These are phyloP conservation scores for Chimonanthus salicifolius DNA, from an alignment of 164 flowering plant genomes.

Conservation along the genomic window DNA sequence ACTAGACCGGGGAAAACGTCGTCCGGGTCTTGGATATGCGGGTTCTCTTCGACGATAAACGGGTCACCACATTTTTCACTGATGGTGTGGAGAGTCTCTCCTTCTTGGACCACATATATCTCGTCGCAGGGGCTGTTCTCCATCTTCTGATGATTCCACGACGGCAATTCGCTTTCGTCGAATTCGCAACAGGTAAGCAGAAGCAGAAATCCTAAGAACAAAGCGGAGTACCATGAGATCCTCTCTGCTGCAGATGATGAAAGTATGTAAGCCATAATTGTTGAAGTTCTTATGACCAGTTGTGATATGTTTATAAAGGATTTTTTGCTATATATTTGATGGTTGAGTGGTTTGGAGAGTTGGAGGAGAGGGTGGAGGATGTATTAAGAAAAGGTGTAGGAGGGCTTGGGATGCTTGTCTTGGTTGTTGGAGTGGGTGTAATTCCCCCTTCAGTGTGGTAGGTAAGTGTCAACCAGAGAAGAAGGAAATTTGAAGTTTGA, in stretches of 20 bases:
- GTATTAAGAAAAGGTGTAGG: background rate
- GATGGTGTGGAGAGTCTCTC: slow-evolving; percentile 33
- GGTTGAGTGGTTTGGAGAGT: background rate
- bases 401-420: background rate
- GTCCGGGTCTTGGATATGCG: slow-evolving; percentile 32
- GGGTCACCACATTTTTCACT: slow-evolving; percentile 32
- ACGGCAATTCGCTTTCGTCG: background rate
- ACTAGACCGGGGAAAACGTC: slow-evolving; percentile 36
- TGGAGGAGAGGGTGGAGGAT: slow-evolving; percentile 1
- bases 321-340: background rate
- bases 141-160: background rate
- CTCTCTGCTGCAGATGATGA: slow-evolving; percentile 5
- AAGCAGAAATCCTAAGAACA: slow-evolving; percentile 12
- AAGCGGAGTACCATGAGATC: slow-evolving; percentile 14
- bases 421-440: slow-evolving; percentile 6
- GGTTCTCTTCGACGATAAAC: slow-evolving; percentile 28
- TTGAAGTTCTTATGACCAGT: background rate
- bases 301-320: background rate
- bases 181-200: slow-evolving; percentile 11
- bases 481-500: background rate
- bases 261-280: background rate
- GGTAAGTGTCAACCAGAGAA: background rate
- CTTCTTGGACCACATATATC: slow-evolving; percentile 31
- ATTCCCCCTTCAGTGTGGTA: background rate
- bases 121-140: slow-evolving; percentile 25